phyloP scores from a whole-genome alignment of 805 yeast species.

The Saturnispora gosingensis region DNA sequence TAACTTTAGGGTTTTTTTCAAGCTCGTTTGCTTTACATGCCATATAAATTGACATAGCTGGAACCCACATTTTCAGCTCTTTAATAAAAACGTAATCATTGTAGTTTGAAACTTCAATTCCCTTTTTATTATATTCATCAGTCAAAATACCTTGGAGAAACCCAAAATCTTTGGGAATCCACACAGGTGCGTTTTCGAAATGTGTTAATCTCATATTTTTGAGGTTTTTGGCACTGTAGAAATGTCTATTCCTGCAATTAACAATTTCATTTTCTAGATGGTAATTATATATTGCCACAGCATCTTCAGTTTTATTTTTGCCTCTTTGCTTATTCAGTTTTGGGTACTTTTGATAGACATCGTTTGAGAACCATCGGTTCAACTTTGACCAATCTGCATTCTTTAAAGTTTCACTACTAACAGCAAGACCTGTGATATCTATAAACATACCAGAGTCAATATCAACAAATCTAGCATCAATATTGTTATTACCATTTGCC shows the following conservation, averaged over 20 bases:
- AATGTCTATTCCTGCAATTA: constrained; percentile 57
- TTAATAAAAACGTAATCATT: constrained; percentile 7
- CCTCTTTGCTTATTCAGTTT: background rate
- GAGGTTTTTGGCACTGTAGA: constrained; percentile 36
- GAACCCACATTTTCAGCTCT: constrained; percentile 1
- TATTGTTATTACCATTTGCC: constrained; percentile 52
- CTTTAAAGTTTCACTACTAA: constrained; percentile 27
- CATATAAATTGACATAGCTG: constrained; percentile 2
- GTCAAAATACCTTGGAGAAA: background rate
- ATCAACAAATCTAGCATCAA: constrained; percentile 67
- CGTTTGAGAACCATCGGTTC: background rate
- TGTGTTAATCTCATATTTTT: constrained; percentile 43
- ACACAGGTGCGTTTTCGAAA: constrained; percentile 53
- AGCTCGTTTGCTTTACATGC: constrained; percentile 2
- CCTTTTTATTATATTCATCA: constrained; percentile 5
- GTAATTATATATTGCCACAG: background rate
- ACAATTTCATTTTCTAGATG: constrained; percentile 19
- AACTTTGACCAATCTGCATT: background rate
- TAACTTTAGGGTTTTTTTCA: background rate
- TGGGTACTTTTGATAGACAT: background rate
- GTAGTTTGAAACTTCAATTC: background rate
- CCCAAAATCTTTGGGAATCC: constrained; percentile 34
- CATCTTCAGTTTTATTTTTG: background rate
- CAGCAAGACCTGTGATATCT: constrained; percentile 59
- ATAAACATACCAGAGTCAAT: constrained; percentile 59